Conservation (phyloP, 1,139 yeast species). For the Arxiozyma telluris region DNA sequence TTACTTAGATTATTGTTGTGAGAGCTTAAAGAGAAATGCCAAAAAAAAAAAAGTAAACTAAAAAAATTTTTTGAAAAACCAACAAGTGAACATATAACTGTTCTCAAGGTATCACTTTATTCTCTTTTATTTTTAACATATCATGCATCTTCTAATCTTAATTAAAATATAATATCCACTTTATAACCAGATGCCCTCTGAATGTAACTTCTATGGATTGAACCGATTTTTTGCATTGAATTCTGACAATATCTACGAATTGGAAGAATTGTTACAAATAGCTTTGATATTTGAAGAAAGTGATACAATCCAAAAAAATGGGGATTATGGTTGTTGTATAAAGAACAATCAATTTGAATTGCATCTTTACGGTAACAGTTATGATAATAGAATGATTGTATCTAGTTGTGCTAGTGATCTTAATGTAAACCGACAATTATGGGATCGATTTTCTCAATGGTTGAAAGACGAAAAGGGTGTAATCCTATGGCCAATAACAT, state of each 20-base stretch:
- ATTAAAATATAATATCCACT: neutral
- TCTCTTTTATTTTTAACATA: neutral
- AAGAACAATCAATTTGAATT: neutral
- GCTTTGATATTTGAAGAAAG: neutral
- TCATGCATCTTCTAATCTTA: neutral
- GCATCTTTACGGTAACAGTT: neutral
- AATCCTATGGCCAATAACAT: conserved; percentile 17
- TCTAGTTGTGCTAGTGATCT: neutral
- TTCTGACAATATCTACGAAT: conserved; percentile 1
- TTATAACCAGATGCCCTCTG: conserved; percentile 11
- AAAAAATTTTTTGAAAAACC: neutral
- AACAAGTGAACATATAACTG: neutral
- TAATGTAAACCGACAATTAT: neutral
- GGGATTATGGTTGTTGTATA: neutral
- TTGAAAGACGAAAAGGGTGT: conserved; percentile 21
- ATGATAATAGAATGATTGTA: neutral
- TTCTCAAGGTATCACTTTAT: neutral
- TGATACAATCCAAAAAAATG: neutral
- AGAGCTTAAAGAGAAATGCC: no score
- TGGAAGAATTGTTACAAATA: conserved; percentile 8
- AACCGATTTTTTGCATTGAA: conserved; percentile 8
- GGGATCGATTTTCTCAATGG: conserved; percentile 14
- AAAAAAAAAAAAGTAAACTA: no score
- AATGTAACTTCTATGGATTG: conserved; percentile 16
- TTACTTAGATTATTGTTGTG: no score